Conservation (phyloP, 345 rosid genomes). For the Erysimum cheiranthoides region DNA sequence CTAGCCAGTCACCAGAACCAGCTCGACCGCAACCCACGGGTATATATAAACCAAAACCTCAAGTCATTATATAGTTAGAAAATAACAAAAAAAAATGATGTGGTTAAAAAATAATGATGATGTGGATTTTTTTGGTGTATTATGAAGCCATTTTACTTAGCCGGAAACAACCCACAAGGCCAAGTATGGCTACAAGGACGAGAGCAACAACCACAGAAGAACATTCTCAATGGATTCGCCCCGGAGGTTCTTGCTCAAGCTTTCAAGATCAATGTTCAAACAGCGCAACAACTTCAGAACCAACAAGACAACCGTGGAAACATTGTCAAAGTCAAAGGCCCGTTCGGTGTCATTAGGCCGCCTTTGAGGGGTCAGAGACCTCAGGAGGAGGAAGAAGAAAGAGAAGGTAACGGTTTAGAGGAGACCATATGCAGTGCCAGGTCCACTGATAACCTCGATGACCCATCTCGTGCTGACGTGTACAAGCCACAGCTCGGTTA, state of each 20-base stretch:
- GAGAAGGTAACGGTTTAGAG: constrained; percentile 55
- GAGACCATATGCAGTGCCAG: constrained; percentile 63
- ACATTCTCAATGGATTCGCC: constrained; percentile 55
- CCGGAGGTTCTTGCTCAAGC: constrained; percentile 54
- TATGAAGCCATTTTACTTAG: constrained; percentile 59
- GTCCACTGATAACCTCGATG: constrained; percentile 49
- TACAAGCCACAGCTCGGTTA: constrained; percentile 70
- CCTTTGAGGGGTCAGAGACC: constrained; percentile 44
- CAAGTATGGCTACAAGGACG: constrained; percentile 36
- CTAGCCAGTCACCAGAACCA: constrained; percentile 58
- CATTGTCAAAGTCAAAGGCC: constrained; percentile 56
- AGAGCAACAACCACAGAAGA: constrained; percentile 38
- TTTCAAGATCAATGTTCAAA: constrained; percentile 48
- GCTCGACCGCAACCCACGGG: constrained; percentile 66
- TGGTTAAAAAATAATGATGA: neutral
- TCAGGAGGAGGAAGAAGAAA: constrained; percentile 13
- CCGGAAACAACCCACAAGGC: constrained; percentile 64
- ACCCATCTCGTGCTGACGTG: constrained; percentile 58
- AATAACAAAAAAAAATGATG: neutral
- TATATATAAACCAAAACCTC: constrained; percentile 38
- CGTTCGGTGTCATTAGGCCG: constrained; percentile 52
- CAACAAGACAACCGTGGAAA: constrained; percentile 55
- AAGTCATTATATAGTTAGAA: neutral
- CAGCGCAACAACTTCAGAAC: constrained; percentile 53
- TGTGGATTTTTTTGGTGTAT: neutral